Percentiles rank a stretch among this genome's conserved stretches.
Conservation (phyloP, 2,329 filamentous ascomycete genomes). For the Diaporthe citri region DNA sequence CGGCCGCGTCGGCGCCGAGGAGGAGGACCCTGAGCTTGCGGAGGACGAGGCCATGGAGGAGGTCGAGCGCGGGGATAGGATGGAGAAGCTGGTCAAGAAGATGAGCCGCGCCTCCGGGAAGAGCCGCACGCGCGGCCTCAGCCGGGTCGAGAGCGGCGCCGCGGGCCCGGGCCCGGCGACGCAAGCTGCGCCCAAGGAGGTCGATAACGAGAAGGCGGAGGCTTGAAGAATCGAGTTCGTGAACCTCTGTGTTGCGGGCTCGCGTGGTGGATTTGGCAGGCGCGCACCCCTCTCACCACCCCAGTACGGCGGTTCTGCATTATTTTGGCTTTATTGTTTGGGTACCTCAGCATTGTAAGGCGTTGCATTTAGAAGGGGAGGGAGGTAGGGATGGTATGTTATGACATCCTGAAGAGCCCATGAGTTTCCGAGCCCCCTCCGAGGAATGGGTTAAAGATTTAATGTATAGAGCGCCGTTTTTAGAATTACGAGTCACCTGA, state of each 20-base stretch:
- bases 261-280: background rate
- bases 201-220: constrained; percentile 12
- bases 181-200: background rate
- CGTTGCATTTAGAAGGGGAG: constrained; percentile 35
- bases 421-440: background rate
- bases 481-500: background rate
- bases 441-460: background rate
- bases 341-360: constrained; percentile 36
- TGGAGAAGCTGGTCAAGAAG: constrained; percentile 38
- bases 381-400: background rate
- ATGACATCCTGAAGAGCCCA: constrained; percentile 1
- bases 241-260: background rate
- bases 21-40: constrained; percentile 29
- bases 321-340: background rate
- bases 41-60: constrained; percentile 39
- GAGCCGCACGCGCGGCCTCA: constrained; percentile 31
- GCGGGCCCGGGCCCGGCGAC: background rate
- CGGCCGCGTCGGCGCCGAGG: background rate
- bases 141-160: background rate
- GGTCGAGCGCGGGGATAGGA: constrained; percentile 33
- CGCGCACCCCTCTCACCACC: background rate
- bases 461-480: background rate
- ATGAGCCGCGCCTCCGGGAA: constrained; percentile 37
- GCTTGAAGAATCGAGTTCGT: constrained; percentile 6
- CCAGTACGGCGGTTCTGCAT: no score